Conservation (phyloP, 768 basidiomycete species). For the Sutorius australiensis region DNA sequence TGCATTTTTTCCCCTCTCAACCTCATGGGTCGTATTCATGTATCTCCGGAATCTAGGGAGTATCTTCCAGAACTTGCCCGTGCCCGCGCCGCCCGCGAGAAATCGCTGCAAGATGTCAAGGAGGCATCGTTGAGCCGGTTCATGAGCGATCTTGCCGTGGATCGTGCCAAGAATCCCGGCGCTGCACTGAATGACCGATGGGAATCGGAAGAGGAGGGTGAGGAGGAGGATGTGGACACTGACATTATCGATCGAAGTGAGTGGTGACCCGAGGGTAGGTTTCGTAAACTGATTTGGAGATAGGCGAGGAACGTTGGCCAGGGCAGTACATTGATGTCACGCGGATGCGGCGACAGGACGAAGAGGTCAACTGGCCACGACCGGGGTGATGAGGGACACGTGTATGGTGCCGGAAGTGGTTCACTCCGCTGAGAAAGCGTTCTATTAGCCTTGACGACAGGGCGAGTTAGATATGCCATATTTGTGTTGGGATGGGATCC, state of each 20-base stretch:
- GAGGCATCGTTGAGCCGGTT: conserved; percentile 73
- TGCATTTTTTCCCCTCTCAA: background rate
- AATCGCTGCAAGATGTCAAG: conserved; percentile 61
- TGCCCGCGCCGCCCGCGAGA: conserved; percentile 60
- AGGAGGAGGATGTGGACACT: conserved; percentile 45
- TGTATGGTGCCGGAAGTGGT: background rate
- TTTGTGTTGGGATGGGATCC: background rate
- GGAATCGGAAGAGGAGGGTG: conserved; percentile 56
- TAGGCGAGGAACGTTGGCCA: conserved; percentile 68
- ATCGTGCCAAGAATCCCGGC: conserved; percentile 61
- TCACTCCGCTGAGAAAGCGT: conserved; percentile 8
- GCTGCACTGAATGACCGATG: conserved; percentile 56
- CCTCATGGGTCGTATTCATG: conserved; percentile 4
- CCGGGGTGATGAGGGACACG: conserved; percentile 43
- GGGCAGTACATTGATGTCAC: conserved; percentile 77
- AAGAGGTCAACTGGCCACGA: conserved; percentile 67
- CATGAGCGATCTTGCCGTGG: conserved; percentile 77
- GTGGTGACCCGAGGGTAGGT: conserved; percentile 25
- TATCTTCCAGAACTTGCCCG: conserved; percentile 88
- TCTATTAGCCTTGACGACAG: conserved; percentile 16
- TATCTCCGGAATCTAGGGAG: conserved; percentile 49
- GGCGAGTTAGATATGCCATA: background rate
- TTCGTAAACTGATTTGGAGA: conserved; percentile 10
- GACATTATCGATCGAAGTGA: conserved; percentile 71
- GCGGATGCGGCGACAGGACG: conserved; percentile 50